These are phyloP conservation scores for Sordaria brevicollis DNA, from an alignment of 495 filamentous ascomycete species.

Conservation along the genomic window DNA sequence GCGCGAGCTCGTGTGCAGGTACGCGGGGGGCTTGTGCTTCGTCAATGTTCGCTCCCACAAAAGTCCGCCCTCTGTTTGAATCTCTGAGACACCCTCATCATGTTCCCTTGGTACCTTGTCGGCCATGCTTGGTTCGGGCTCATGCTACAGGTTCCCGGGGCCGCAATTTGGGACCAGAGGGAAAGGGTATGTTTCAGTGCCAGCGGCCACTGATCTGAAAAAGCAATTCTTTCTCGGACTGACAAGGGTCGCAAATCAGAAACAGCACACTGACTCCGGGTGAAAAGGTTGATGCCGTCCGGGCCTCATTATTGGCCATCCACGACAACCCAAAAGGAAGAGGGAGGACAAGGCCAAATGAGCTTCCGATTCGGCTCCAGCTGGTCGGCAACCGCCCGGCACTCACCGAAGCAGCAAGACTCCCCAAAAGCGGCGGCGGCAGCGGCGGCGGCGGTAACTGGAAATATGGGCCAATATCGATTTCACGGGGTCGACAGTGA, in stretches of 20 bases:
- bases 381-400: background rate
- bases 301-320: constrained; percentile 1
- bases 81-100: constrained; percentile 16
- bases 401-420: background rate
- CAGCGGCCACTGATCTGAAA: constrained; percentile 12
- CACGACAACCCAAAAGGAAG: background rate
- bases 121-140: background rate
- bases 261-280: background rate
- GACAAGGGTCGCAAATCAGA: constrained; percentile 8
- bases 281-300: background rate
- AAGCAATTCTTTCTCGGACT: constrained; percentile 2
- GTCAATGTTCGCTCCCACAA: constrained; percentile 1
- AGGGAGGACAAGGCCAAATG: background rate
- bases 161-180: constrained; percentile 9
- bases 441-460: background rate
- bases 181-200: constrained; percentile 16
- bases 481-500: background rate
- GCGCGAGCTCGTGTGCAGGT: background rate
- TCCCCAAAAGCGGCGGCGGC: background rate
- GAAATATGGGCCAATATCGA: background rate
- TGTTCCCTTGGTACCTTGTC: constrained; percentile 6
- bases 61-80: constrained; percentile 11
- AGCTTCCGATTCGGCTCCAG: background rate
- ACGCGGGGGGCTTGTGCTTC: constrained; percentile 1
- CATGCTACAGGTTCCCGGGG: background rate